Evolutionary conservation across 164 flowering plant species (phyloP), one percentile per base, ranked within the genome.

Genomic region (Sedum album): DNA sequence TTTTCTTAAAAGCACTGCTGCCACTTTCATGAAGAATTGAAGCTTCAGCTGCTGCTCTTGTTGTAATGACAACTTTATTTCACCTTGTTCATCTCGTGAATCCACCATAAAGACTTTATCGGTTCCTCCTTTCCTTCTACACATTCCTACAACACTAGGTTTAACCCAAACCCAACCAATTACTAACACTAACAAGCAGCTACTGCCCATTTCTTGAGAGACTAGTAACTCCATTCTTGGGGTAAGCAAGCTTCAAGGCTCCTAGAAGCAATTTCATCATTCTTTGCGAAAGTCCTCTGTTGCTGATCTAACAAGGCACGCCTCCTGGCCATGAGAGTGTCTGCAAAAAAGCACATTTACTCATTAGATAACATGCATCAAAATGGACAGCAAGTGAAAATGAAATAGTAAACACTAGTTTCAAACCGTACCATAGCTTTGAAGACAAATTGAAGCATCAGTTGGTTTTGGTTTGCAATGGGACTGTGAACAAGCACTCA

Each of bases 211-310:
- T 3, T 2, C 1, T 14, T 14, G 2, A 0, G 31, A 11, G 33
- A 2, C 33, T 57, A 57, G 62, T 57, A 57, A 57, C 62, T 57
- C 62, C 62, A 57, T 57, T 57, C 62, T 33, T 57, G 62, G 33
- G 62, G 62, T 28, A 57, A 57, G 62, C 62, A 57, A 1, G 62
- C 62, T 57, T 57, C 62, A 15, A 57, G 31, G 33, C 20, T 26
- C 10, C 20, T 57, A 2, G 31, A 2, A 57, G 33, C 33, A 26
- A 57, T 14, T 11, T 28, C 35, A 3, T 57, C 62, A 0, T 33
- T 14, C 15, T 5, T 57, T 3, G 7, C 7, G 62, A 11, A 33
- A 26, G 33, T 11, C 13, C 33, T 57, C 17, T 57, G 62, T 28
- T 57, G 62, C 62, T 57, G 62, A 57, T 30, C 33, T 28, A 28